Evolutionary conservation across 257 asterid genomes (phyloP).

Genomic region (Solanum corneliomulleri): DNA sequence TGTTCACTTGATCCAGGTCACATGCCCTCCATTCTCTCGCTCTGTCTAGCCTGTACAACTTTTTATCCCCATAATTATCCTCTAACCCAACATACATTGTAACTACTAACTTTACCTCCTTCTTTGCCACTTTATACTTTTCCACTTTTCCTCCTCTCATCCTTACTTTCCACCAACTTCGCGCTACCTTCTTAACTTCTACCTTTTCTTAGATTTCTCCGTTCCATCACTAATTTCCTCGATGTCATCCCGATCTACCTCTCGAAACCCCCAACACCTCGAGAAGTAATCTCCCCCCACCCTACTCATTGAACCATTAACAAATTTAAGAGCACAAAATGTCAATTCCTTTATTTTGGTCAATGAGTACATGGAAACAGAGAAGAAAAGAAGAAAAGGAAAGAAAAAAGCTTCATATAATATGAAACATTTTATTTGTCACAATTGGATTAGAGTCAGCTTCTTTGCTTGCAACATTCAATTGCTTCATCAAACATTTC

Average conservation of each 20-base stretch:
- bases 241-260: background rate
- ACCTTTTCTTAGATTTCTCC: background rate
- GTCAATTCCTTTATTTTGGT: background rate
- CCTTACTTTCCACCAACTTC: background rate
- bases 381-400: background rate
- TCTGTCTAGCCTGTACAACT: no score
- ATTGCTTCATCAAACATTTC: slow-evolving; percentile 50
- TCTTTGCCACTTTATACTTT: no score
- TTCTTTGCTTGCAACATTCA: slow-evolving; percentile 30
- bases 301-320: background rate
- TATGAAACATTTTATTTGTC: background rate
- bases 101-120: no score
- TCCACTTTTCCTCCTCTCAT: no score
- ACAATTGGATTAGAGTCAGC: background rate
- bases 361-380: background rate
- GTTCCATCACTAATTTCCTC: background rate
- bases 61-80: no score
- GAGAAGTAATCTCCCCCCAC: background rate
- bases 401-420: background rate
- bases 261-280: background rate
- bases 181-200: background rate
- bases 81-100: no score
- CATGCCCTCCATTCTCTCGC: no score
- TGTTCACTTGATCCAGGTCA: no score
- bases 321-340: background rate